A percentile compares a stretch with the other conserved stretches of the same genome.
These are phyloP conservation scores for Adansonia madagascariensis DNA, from an alignment of 441 rosid species.

Conservation along the genomic window DNA sequence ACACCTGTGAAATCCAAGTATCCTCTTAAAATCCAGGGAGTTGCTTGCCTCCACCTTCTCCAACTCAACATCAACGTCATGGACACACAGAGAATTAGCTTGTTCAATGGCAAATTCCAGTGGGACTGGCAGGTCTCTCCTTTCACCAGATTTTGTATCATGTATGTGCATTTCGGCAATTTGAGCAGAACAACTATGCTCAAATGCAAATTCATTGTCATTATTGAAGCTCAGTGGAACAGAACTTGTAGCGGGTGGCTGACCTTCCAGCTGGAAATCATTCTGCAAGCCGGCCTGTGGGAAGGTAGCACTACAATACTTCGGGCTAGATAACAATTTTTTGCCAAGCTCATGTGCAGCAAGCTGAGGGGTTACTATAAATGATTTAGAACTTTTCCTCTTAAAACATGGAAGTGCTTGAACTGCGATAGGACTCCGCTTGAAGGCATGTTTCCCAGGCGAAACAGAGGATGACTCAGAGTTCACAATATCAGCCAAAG, in stretches of 20 bases:
- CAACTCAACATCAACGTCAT: constrained; percentile 13
- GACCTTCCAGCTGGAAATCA: constrained; percentile 15
- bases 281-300: constrained; percentile 19
- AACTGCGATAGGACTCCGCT: constrained; percentile 38
- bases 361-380: constrained; percentile 30
- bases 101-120: constrained; percentile 16
- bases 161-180: neutral
- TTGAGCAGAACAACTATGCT: neutral
- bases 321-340: constrained; percentile 35
- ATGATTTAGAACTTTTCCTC: constrained; percentile 33
- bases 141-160: neutral
- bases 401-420: constrained; percentile 58
- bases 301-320: neutral
- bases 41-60: neutral
- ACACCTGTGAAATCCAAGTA: neutral
- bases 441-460: constrained; percentile 24
- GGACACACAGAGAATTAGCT: constrained; percentile 5
- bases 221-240: constrained; percentile 11
- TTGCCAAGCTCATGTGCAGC: constrained; percentile 26
- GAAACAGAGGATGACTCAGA: constrained; percentile 32
- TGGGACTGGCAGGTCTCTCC: neutral
- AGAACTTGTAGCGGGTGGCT: neutral
- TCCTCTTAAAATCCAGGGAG: neutral
- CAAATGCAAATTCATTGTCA: constrained; percentile 23
- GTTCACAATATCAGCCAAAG: constrained; percentile 23